Base-by-base conservation (phyloP, 129 eudicot genomes). In the Sambucus nigra region DNA sequence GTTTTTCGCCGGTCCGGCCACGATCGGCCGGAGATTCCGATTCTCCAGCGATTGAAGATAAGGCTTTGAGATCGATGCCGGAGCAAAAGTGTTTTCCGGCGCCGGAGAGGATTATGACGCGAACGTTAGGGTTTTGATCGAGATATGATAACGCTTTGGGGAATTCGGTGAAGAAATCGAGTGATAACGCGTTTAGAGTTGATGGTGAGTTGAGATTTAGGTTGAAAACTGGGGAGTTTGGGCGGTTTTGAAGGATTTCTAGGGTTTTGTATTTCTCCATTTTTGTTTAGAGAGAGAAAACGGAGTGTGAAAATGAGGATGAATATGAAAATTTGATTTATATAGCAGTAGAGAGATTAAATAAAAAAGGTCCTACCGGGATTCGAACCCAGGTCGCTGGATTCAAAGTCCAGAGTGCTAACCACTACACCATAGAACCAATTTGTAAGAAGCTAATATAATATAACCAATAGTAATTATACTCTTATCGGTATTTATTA, bases 1-100 rank as follows among this genome's bases (percentile, higher is more conserved):
- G 41, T 14, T 55, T 53, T 66, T 88, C 91, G 2, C 67, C 64
- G 31, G 73, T 25, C 21, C 86, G 83, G 0, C 80, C 96, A 7
- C 67, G 66, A 55, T 83, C 94, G 0, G 39, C 5, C 0, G 67
- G 21, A 0, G 20, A 14, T 0, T 53, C n/a, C 42, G 11, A 3
- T 5, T 32, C 53, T 1, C 13, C n/a, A 20, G 61, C 11, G 7
- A 61, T 29, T 27, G 63, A 39, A 7, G 22, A 3, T 5, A 78
- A 62, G 16, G 77, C n/a, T 21, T 63, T 70, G 40, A 89, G 74
- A 56, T 88, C 95, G 74, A 88, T 84, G 31, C 97, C 97, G 27
- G 95, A 44, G 70, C 94, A 88, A 76, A 88, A 88, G 68, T 80
- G 84, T 10, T 50, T 41, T 28, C 94, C 91, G 40, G 33, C 42